Percentiles rank a stretch among this genome's conserved stretches.
phyloP scores from a whole-genome alignment of 768 basidiomycete genomes.

The Tulasnella sp. region DNA sequence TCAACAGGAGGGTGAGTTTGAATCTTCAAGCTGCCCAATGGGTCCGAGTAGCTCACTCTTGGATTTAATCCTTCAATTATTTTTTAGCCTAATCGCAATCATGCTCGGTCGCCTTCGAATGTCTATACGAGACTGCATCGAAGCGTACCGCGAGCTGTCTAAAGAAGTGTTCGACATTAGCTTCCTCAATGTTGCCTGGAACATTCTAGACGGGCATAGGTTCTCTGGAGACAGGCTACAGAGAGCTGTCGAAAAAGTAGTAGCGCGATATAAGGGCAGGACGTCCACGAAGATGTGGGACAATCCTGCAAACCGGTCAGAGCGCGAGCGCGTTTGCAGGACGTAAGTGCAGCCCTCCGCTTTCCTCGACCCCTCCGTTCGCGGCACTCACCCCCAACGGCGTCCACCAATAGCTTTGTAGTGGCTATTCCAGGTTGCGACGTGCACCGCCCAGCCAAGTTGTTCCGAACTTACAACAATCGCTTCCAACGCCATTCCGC shows the following conservation, averaged over 20 bases:
- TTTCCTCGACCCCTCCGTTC: neutral
- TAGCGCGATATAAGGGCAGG: neutral
- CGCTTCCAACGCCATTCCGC: neutral
- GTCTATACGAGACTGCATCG: conserved; percentile 40
- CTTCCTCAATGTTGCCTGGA: neutral
- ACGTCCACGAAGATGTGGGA: neutral
- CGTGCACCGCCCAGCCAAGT: neutral
- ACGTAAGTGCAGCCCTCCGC: neutral
- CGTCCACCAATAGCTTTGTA: neutral
- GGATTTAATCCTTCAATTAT: neutral
- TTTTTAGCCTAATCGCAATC: conserved; percentile 38
- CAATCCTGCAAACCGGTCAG: neutral
- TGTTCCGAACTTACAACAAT: conserved; percentile 31
- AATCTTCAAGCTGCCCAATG: no score
- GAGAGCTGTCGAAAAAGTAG: neutral
- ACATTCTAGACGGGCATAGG: neutral
- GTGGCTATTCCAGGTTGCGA: conserved; percentile 1
- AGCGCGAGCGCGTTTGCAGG: neutral
- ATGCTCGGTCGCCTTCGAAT: conserved; percentile 44
- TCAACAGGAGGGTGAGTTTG: conserved; percentile 10
- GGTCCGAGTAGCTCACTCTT: neutral
- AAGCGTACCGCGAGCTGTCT: conserved; percentile 37
- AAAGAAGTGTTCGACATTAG: conserved; percentile 33
- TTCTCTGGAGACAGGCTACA: neutral
- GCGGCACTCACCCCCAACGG: neutral